phyloP scores from a whole-genome alignment of 1,139 yeast species.

The Debaryomyces sp. region DNA sequence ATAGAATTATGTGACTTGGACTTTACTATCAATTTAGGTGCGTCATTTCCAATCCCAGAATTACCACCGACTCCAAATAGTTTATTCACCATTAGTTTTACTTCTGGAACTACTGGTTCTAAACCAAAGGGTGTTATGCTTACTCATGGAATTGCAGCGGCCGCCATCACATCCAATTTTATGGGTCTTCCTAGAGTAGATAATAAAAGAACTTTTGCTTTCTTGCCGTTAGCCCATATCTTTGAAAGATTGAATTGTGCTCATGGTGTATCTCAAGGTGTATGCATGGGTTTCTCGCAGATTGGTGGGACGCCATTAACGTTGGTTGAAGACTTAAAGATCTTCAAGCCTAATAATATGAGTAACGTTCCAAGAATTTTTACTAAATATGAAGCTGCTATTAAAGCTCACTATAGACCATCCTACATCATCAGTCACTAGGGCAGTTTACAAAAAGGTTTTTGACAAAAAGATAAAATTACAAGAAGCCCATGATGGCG shows the following conservation, averaged over 20 bases:
- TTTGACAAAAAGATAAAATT: conserved; percentile 21
- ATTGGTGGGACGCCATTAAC: conserved; percentile 45
- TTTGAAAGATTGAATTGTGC: conserved; percentile 40
- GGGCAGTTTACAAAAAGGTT: conserved; percentile 13
- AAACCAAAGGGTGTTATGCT: conserved; percentile 45
- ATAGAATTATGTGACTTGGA: conserved; percentile 34
- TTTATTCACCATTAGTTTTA: conserved; percentile 42
- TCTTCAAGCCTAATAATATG: conserved; percentile 55
- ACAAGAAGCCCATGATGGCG: conserved; percentile 23
- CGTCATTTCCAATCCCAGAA: conserved; percentile 25
- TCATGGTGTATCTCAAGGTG: conserved; percentile 36
- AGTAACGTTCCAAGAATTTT: conserved; percentile 68
- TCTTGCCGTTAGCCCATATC: conserved; percentile 41
- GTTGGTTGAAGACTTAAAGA: conserved; percentile 58
- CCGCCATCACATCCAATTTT: conserved; percentile 26
- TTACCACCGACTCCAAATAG: conserved; percentile 34
- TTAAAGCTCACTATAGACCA: conserved; percentile 40
- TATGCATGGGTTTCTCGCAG: conserved; percentile 47
- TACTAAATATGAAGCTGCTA: conserved; percentile 59
- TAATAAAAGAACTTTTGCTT: conserved; percentile 23
- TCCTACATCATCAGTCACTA: conserved; percentile 18
- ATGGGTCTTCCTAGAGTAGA: conserved; percentile 15
- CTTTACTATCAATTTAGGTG: conserved; percentile 35
- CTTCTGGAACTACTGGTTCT: conserved; percentile 48
- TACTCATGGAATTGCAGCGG: conserved; percentile 31